Percentiles rank a stretch among this genome's conserved stretches.
These are phyloP conservation scores for Babesia bovis DNA, from an alignment of 169 alveolate species.

Conservation along the genomic window DNA sequence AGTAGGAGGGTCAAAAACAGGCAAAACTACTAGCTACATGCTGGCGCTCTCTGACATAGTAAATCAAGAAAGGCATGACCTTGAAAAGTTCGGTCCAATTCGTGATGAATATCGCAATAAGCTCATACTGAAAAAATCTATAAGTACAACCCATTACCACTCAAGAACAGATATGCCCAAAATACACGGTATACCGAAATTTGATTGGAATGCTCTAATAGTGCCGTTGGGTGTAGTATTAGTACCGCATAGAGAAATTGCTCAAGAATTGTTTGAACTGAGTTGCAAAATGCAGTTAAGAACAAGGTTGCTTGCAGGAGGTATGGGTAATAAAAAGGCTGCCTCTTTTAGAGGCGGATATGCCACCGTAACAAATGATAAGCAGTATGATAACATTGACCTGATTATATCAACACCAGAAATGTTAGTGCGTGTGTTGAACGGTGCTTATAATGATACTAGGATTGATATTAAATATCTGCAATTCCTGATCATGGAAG, in stretches of 20 bases:
- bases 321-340: slow-evolving; percentile 54
- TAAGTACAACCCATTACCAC: background rate
- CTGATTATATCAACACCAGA: slow-evolving; percentile 59
- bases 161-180: slow-evolving; percentile 6
- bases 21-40: slow-evolving; percentile 56
- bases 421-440: slow-evolving; percentile 42
- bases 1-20: slow-evolving; percentile 46
- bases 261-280: slow-evolving; percentile 24
- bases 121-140: slow-evolving; percentile 17
- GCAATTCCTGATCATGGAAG: slow-evolving; percentile 43
- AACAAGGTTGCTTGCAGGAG: slow-evolving; percentile 56
- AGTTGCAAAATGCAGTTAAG: slow-evolving; percentile 26
- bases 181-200: slow-evolving; percentile 56
- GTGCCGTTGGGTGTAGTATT: slow-evolving; percentile 50
- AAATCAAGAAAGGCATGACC: slow-evolving; percentile 10
- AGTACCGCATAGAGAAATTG: slow-evolving; percentile 59
- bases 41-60: slow-evolving; percentile 47
- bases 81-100: background rate
- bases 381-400: slow-evolving; percentile 41
- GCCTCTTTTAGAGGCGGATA: slow-evolving; percentile 18
- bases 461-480: slow-evolving; percentile 39
- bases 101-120: slow-evolving; percentile 56
- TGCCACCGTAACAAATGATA: background rate
- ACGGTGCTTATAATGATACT: slow-evolving; percentile 38
- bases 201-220: slow-evolving; percentile 39